Evolutionary conservation across 345 rosid species (phyloP).

Genomic region (Citrus hindsii): DNA sequence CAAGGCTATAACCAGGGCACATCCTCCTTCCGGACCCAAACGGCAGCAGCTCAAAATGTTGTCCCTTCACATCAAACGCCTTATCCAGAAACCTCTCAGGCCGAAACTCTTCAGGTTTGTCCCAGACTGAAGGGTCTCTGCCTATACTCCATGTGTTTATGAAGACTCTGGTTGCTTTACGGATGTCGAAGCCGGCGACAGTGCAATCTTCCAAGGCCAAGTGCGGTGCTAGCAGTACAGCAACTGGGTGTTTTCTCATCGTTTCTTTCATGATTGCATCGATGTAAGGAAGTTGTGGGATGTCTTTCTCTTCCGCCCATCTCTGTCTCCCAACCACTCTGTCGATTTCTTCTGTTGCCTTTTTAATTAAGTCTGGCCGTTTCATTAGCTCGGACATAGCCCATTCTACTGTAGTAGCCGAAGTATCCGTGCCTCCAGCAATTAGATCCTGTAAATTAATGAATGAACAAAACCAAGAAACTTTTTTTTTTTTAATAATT

Average conservation of each 20-base stretch:
- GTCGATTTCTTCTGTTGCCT: slow-evolving; percentile 26
- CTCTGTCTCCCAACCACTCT: slow-evolving; percentile 22
- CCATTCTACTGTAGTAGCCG: slow-evolving; percentile 30
- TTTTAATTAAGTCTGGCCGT: slow-evolving; percentile 6
- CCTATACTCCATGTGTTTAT: slow-evolving; percentile 31
- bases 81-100: slow-evolving; percentile 27
- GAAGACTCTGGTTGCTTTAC: slow-evolving; percentile 12
- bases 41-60: slow-evolving; percentile 28
- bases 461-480: not conserved
- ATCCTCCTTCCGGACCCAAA: slow-evolving; percentile 37
- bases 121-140: slow-evolving; percentile 26
- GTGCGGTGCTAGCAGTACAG: slow-evolving; percentile 12
- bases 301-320: slow-evolving; percentile 27
- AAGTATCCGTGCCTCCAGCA: slow-evolving; percentile 31
- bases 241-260: slow-evolving; percentile 24
- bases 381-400: slow-evolving; percentile 30
- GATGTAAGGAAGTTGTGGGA: slow-evolving; percentile 21
- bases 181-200: slow-evolving; percentile 18
- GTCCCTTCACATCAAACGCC: slow-evolving; percentile 20
- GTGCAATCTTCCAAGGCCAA: slow-evolving; percentile 16
- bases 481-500: too few species aligned
- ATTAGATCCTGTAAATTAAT: slow-evolving; percentile 18
- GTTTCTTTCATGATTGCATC: slow-evolving; percentile 28
- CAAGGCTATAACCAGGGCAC: slow-evolving; percentile 34
- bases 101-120: slow-evolving; percentile 14